Evolutionary conservation across 1,139 yeast species (phyloP).

Genomic region (Yamadazyma triangularis): DNA sequence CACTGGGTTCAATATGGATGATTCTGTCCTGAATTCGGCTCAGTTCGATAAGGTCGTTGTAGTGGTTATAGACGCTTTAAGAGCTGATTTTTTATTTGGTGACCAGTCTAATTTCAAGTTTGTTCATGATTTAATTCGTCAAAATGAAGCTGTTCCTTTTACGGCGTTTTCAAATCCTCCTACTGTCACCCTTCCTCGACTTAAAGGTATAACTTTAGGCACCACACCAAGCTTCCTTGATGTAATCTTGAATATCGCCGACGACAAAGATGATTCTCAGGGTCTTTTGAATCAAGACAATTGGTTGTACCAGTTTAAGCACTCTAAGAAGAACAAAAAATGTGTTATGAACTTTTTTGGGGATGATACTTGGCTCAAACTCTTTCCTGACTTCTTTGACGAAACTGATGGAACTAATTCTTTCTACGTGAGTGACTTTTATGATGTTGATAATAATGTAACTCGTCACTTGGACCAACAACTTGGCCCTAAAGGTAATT

Average conservation of each 20-base stretch:
- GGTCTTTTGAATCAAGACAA: constrained; percentile 76
- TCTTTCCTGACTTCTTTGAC: constrained; percentile 66
- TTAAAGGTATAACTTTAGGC: constrained; percentile 82
- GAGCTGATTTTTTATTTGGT: constrained; percentile 82
- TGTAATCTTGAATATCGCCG: constrained; percentile 91
- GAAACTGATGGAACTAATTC: constrained; percentile 84
- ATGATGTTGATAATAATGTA: constrained; percentile 90
- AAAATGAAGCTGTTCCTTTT: constrained; percentile 75
- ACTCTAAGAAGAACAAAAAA: constrained; percentile 4
- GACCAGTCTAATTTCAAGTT: constrained; percentile 56
- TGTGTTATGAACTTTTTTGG: constrained; percentile 82
- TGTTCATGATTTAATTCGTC: constrained; percentile 60
- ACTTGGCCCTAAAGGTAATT: constrained; percentile 34
- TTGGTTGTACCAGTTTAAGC: constrained; percentile 71
- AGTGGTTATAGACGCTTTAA: constrained; percentile 89
- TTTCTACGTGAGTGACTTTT: constrained; percentile 89
- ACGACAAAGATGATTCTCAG: constrained; percentile 73
- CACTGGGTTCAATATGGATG: constrained; percentile 53
- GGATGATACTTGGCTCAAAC: constrained; percentile 94
- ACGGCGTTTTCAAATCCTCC: constrained; percentile 91
- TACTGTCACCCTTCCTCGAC: constrained; percentile 74
- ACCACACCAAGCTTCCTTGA: constrained; percentile 77
- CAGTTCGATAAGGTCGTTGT: constrained; percentile 67
- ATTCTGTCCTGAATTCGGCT: too few species aligned
- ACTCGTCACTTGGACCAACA: constrained; percentile 75